Conservation (phyloP, 257 asterid species). For the Lithospermum erythrorhizon region DNA sequence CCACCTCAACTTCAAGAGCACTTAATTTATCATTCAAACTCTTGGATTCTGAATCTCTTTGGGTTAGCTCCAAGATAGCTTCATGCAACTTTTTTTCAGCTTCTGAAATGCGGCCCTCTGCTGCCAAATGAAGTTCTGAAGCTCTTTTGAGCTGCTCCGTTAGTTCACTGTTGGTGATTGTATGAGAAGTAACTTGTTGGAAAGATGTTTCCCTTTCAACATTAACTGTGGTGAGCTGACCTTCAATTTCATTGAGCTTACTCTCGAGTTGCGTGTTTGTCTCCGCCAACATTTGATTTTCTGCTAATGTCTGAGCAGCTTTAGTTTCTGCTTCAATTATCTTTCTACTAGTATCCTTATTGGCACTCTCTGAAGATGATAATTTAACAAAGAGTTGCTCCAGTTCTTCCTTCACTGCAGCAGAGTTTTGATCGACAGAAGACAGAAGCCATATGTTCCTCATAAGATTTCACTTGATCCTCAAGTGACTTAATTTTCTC, state of each 20-base stretch:
- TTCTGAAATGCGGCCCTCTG: slow-evolving; percentile 52
- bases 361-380: slow-evolving; percentile 45
- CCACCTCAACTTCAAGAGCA: slow-evolving; percentile 48
- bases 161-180: slow-evolving; percentile 47
- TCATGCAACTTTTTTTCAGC: slow-evolving; percentile 57
- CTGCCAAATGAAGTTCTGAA: slow-evolving; percentile 44
- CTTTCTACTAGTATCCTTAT: slow-evolving; percentile 37
- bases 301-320: slow-evolving; percentile 37
- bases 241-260: slow-evolving; percentile 53
- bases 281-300: slow-evolving; percentile 45
- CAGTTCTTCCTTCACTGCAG: slow-evolving; percentile 40
- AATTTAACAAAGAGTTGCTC: slow-evolving; percentile 43
- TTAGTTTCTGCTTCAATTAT: slow-evolving; percentile 53
- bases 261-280: slow-evolving; percentile 40
- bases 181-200: slow-evolving; percentile 50
- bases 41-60: slow-evolving; percentile 63
- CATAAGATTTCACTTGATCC: slow-evolving; percentile 43
- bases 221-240: slow-evolving; percentile 21
- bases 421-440: slow-evolving; percentile 44
- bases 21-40: slow-evolving; percentile 47
- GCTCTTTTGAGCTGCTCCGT: slow-evolving; percentile 53
- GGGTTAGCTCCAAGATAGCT: slow-evolving; percentile 36
- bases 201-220: slow-evolving; percentile 46
- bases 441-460: slow-evolving; percentile 58
- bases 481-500: slow-evolving; percentile 56